These are phyloP conservation scores for Mercurialis annua DNA, from an alignment of 345 rosid genomes.

Conservation along the genomic window DNA sequence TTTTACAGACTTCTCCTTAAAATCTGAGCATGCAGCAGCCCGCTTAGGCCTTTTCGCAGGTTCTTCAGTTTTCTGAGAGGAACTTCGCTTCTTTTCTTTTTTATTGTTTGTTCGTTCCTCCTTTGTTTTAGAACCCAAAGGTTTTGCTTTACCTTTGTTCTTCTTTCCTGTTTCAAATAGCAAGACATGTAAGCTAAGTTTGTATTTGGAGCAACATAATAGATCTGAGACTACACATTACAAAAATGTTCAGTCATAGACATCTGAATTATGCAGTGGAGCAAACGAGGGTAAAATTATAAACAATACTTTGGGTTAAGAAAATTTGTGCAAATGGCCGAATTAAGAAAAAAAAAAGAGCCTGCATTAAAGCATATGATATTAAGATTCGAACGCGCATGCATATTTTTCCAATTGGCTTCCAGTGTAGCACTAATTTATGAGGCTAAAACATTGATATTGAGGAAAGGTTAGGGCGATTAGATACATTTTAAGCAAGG, in stretches of 20 bases:
- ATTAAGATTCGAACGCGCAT: background rate
- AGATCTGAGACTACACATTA: background rate
- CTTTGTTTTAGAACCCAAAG: slow-evolving; percentile 1
- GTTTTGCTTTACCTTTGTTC: slow-evolving; percentile 3
- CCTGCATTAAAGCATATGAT: background rate
- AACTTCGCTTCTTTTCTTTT: slow-evolving; percentile 30
- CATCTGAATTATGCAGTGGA: background rate
- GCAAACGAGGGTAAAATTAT: background rate
- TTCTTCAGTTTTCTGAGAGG: slow-evolving; percentile 25
- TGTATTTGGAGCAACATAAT: background rate
- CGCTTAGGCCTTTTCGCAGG: slow-evolving; percentile 56
- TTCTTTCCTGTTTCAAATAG: slow-evolving; percentile 9
- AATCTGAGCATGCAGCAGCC: slow-evolving; percentile 67
- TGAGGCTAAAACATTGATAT: background rate
- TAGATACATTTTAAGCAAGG: background rate
- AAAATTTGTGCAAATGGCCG: background rate
- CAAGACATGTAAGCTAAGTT: background rate
- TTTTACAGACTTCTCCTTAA: slow-evolving; percentile 53
- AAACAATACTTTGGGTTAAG: background rate
- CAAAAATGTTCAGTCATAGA: background rate
- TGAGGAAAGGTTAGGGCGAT: background rate
- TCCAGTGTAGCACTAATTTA: background rate
- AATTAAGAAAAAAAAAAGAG: background rate
- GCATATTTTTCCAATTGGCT: background rate
- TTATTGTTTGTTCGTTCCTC: slow-evolving; percentile 4